Conservation (phyloP, 176 grass and related monocot genomes). For the Zea mays region Zm-B73-REFERENCE-NAM-5.0 NC_050097.1:213894001-213894500, state of each 20-base stretch:
- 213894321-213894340: not conserved
- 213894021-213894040: conserved; percentile 40
- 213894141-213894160: conserved; percentile 31
- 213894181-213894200: conserved; percentile 30
- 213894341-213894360: too few species aligned
- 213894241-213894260: not conserved
- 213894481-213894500: too few species aligned
- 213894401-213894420: too few species aligned
- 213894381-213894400: too few species aligned
- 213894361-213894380: too few species aligned
- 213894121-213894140: conserved; percentile 14
- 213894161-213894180: conserved; percentile 45
- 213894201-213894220: conserved; percentile 13
- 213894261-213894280: not conserved
- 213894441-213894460: too few species aligned
- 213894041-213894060: conserved; percentile 44
- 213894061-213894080: conserved; percentile 25
- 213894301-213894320: not conserved
- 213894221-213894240: not conserved
- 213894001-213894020: conserved; percentile 48
- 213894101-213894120: conserved; percentile 29
- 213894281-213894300: not conserved
- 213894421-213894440: too few species aligned
- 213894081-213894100: conserved; percentile 7
- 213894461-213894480: too few species aligned